These are phyloP conservation scores for Sphaerulina vaccinii DNA, from an alignment of 2,329 filamentous ascomycete species.

Conservation along the genomic window DNA sequence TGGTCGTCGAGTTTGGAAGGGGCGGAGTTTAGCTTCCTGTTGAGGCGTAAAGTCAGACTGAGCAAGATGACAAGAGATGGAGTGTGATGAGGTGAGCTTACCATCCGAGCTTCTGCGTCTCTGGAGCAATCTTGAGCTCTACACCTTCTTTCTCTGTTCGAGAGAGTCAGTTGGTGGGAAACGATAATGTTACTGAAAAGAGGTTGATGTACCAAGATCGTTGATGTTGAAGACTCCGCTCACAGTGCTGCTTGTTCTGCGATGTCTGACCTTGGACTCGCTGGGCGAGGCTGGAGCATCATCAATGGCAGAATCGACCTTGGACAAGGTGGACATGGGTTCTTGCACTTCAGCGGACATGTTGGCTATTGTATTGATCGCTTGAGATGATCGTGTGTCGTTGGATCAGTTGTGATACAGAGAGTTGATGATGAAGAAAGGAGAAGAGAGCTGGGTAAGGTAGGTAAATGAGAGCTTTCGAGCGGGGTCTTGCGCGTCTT, in stretches of 20 bases:
- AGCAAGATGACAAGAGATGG: background rate
- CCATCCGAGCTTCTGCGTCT: conserved; percentile 88
- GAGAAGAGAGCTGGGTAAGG: background rate
- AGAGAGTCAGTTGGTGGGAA: conserved; percentile 4
- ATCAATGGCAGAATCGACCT: conserved; percentile 89
- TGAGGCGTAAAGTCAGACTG: background rate
- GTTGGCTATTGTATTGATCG: conserved; percentile 10
- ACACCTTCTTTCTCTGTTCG: conserved; percentile 68
- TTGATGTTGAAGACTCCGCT: conserved; percentile 78
- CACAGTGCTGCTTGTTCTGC: conserved; percentile 70
- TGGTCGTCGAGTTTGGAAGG: conserved; percentile 76
- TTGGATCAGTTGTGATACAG: background rate
- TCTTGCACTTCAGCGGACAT: conserved; percentile 54
- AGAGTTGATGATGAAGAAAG: background rate
- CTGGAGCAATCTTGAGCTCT: conserved; percentile 70
- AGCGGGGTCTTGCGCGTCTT: background rate
- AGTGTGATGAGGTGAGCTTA: conserved; percentile 55
- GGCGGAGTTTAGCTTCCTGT: conserved; percentile 92
- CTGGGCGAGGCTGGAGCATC: conserved; percentile 66
- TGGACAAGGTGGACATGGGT: conserved; percentile 59
- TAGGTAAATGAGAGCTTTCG: background rate
- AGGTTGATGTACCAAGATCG: conserved; percentile 23
- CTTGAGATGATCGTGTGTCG: too few relatives aligned
- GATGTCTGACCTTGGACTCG: conserved; percentile 63
- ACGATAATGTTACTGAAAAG: background rate